Evolutionary conservation across 768 basidiomycete genomes (phyloP).

Genomic region (Lactarius akahatsu): DNA sequence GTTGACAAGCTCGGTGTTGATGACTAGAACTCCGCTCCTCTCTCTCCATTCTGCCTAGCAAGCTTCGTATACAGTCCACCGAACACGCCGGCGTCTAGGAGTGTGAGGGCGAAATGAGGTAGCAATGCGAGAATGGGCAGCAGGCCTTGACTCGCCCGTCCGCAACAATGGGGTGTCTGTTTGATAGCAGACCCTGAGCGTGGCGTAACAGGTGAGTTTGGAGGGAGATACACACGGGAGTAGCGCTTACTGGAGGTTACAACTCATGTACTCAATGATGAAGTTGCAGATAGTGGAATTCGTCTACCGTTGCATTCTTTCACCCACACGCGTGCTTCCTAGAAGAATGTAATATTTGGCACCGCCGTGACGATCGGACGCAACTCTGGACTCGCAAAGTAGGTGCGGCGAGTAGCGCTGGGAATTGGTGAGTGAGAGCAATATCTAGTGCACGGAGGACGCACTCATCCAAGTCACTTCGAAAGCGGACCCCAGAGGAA

Average conservation of each 20-base stretch:
- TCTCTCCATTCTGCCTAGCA: conserved; percentile 49
- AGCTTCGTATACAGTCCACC: conserved; percentile 51
- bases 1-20: conserved; percentile 46
- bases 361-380: conserved; percentile 51
- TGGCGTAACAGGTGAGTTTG: not conserved
- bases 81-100: conserved; percentile 54
- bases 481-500: not conserved
- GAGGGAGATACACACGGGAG: not conserved
- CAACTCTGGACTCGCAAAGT: conserved; percentile 50
- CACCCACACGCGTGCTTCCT: conserved; percentile 30
- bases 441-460: not conserved
- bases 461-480: conserved; percentile 69
- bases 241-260: conserved; percentile 61
- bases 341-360: conserved; percentile 52
- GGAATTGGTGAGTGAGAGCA: conserved; percentile 1
- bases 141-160: conserved; percentile 74
- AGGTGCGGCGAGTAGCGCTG: conserved; percentile 63
- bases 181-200: conserved; percentile 63
- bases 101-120: not conserved
- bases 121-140: not conserved
- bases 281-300: conserved; percentile 65
- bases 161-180: conserved; percentile 65
- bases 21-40: conserved; percentile 67
- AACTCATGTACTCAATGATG: conserved; percentile 77
- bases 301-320: conserved; percentile 50